Percentiles rank a stretch among this genome's conserved stretches.
phyloP scores from a whole-genome alignment of 2,329 filamentous ascomycete species.

The Arthrocladium fulminans region DNA sequence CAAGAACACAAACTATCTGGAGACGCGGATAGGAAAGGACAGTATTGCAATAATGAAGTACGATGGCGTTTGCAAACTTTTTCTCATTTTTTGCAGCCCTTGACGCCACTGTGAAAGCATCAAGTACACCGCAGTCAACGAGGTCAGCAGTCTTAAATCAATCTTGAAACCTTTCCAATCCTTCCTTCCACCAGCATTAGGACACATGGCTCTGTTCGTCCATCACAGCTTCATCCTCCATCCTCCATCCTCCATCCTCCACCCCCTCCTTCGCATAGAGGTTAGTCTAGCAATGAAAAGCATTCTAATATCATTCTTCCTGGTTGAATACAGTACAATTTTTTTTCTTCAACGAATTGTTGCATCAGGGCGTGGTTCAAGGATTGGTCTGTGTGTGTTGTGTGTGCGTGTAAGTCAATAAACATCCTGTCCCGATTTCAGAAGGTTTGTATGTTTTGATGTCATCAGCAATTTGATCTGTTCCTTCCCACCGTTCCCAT shows the following conservation, averaged over 20 bases:
- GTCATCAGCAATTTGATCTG: not conserved
- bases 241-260: not conserved
- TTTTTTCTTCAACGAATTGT: not conserved
- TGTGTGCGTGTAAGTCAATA: too few species aligned
- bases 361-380: not conserved
- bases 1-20: too few species aligned
- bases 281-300: not conserved
- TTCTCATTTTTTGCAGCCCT: not conserved
- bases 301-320: not conserved
- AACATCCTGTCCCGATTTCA: not conserved
- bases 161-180: not conserved
- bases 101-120: conserved; percentile 1
- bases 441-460: not conserved
- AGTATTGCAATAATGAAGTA: too few species aligned
- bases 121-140: not conserved
- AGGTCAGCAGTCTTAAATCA: not conserved
- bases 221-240: not conserved
- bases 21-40: too few species aligned
- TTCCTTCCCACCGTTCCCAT: not conserved
- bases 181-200: not conserved
- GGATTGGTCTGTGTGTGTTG: too few species aligned
- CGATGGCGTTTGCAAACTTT: not conserved
- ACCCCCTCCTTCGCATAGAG: not conserved
- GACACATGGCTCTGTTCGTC: not conserved
- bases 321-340: not conserved